Evolutionary conservation across 805 yeast genomes (phyloP), one percentile per base, ranked within the genome.

Genomic region (Zygosaccharomyces siamensis): DNA sequence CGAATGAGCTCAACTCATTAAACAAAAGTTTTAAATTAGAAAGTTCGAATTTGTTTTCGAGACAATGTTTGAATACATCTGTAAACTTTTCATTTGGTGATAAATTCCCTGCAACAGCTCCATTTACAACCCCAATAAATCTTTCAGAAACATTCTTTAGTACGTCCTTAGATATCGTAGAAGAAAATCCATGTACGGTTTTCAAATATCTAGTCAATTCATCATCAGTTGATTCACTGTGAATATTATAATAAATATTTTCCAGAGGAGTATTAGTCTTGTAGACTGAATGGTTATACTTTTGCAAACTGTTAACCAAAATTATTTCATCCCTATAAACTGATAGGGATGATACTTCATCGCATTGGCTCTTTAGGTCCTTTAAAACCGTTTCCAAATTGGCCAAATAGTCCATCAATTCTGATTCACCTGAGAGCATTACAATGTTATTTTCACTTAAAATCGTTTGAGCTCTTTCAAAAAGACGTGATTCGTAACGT

Each of bases 341-440:
- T n/a, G 67, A 66, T 1, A 85, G 59, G 1, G 81, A 69, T 33
- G 87, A 71, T 0, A 84, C 74, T 58, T 86, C 93, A 49, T 76
- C 74, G 16, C 80, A 72, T 41, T 75, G 74, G 50, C 77, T 83
- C 50, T 76, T 77, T 46, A 86, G 72, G 58, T 89, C 96, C 48
- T 77, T 78, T 61, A 95, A 83, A 23, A 89, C 71, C 2, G 86
- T 74, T 49, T 81, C 84, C 49, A 90, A 76, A 51, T 83, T 80
- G 30, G 77, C 71, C 86, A 95, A 83, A 56, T 82, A 82, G n/a
- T 74, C 52, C 35, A 70, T 70, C 5, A 66, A 50, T 21, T 70
- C 60, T 21, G 61, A 61, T 23, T 60, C 56, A 3, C 53, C 52
- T 5, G 55, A 26, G n/a, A 52, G 36, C 10, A 56, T 45, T 5